Evolutionary conservation across 441 rosid genomes (phyloP).

Genomic region (Adansonia grandidieri): DNA sequence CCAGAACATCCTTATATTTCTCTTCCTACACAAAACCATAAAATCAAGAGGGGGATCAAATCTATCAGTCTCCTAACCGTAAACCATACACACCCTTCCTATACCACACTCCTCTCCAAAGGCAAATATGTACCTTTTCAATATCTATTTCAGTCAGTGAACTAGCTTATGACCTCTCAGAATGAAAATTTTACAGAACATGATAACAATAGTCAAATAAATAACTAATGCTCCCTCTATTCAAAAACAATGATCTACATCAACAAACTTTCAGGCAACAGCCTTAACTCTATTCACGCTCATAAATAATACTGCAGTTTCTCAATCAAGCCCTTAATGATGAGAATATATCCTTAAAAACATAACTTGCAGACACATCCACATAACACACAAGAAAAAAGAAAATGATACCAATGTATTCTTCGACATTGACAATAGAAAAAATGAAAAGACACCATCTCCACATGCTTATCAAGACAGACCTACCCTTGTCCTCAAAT

Average conservation of each 20-base stretch:
- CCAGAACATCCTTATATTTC: not conserved
- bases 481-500: slow-evolving; percentile 3
- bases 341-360: not conserved
- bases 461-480: not conserved
- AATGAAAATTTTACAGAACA: slow-evolving; percentile 5
- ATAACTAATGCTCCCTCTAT: not conserved
- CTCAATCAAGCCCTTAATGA: slow-evolving; percentile 14
- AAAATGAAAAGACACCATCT: not conserved
- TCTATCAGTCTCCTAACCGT: not conserved
- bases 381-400: not conserved
- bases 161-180: slow-evolving; percentile 6
- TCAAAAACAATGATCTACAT: slow-evolving; percentile 1
- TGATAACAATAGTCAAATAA: slow-evolving; percentile 2
- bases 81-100: not conserved
- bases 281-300: not conserved
- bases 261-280: slow-evolving; percentile 10
- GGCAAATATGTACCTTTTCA: slow-evolving; percentile 1
- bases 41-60: slow-evolving; percentile 10
- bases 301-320: not conserved
- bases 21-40: slow-evolving; percentile 2
- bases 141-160: slow-evolving; percentile 8
- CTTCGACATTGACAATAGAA: not conserved
- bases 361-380: not conserved
- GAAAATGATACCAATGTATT: not conserved
- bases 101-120: not conserved